Conservation (phyloP, 148 eudicot genomes). For the Polygonum aviculare region DNA sequence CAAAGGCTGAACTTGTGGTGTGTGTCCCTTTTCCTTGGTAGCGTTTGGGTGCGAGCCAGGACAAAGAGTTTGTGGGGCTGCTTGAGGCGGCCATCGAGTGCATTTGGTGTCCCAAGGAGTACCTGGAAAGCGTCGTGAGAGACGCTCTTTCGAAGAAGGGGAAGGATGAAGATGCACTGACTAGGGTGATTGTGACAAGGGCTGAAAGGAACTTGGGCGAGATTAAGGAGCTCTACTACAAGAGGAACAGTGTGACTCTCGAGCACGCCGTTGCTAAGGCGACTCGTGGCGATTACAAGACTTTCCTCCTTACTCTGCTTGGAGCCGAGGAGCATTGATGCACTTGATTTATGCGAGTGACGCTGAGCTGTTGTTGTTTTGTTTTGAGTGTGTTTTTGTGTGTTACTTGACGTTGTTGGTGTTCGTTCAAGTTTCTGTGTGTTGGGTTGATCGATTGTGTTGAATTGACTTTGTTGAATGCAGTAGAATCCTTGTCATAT, state of each 20-base stretch:
- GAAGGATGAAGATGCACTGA: conserved; percentile 60
- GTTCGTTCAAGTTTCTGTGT: no score
- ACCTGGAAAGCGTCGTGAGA: conserved; percentile 57
- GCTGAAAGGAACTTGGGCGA: conserved; percentile 63
- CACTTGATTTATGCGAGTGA: neutral
- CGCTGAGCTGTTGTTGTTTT: no score
- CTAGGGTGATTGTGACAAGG: conserved; percentile 61
- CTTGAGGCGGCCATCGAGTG: conserved; percentile 52
- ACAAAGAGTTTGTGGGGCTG: conserved; percentile 31
- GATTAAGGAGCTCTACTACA: conserved; percentile 52
- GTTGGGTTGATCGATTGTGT: no score
- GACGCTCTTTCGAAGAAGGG: conserved; percentile 41
- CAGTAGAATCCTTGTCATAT: no score
- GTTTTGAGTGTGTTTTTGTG: neutral
- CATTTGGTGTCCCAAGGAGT: conserved; percentile 53
- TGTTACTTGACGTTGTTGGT: neutral
- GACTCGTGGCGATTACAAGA: conserved; percentile 60
- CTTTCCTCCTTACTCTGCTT: conserved; percentile 65
- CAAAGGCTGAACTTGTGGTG: neutral
- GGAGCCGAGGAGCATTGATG: conserved; percentile 36
- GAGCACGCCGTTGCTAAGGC: conserved; percentile 53
- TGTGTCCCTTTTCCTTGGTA: neutral
- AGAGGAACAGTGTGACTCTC: conserved; percentile 68
- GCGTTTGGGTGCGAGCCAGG: conserved; percentile 6
- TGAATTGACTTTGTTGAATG: no score